Conservation (phyloP, 2,329 filamentous ascomycete genomes). For the Xylaria sp. region DNA sequence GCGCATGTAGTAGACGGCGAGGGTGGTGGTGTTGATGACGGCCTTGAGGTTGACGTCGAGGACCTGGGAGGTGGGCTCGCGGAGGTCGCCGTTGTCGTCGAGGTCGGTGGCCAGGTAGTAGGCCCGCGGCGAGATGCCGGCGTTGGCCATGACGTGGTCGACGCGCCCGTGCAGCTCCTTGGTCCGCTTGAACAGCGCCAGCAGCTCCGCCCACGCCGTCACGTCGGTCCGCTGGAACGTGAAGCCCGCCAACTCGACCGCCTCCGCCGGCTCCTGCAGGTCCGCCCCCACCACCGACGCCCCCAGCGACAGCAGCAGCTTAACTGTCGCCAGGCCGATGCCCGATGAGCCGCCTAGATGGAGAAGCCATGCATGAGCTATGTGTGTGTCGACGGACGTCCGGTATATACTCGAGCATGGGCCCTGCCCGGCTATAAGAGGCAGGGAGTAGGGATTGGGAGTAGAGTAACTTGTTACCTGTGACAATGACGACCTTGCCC, state of each 20-base stretch:
- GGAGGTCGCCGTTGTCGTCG: constrained; percentile 52
- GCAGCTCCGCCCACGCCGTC: constrained; percentile 52
- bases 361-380: neutral
- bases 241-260: constrained; percentile 31
- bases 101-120: constrained; percentile 51
- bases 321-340: constrained; percentile 60
- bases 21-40: constrained; percentile 51
- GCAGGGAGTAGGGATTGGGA: too few relatives aligned
- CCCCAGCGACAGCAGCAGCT: constrained; percentile 53
- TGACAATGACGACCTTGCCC: constrained; percentile 56
- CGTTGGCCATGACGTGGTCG: constrained; percentile 74
- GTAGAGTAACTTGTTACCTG: too few relatives aligned
- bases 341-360: constrained; percentile 58
- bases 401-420: neutral
- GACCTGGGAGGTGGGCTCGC: constrained; percentile 45
- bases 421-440: too few relatives aligned
- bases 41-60: constrained; percentile 56
- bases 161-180: constrained; percentile 70
- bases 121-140: constrained; percentile 52
- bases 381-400: neutral
- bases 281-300: constrained; percentile 60
- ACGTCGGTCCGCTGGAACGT: constrained; percentile 52
- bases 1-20: constrained; percentile 55
- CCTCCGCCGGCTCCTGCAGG: constrained; percentile 45
- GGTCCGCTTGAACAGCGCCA: constrained; percentile 54